Conservation (phyloP, 163 green algal genomes). For the Scenedesmus sp. region DNA sequence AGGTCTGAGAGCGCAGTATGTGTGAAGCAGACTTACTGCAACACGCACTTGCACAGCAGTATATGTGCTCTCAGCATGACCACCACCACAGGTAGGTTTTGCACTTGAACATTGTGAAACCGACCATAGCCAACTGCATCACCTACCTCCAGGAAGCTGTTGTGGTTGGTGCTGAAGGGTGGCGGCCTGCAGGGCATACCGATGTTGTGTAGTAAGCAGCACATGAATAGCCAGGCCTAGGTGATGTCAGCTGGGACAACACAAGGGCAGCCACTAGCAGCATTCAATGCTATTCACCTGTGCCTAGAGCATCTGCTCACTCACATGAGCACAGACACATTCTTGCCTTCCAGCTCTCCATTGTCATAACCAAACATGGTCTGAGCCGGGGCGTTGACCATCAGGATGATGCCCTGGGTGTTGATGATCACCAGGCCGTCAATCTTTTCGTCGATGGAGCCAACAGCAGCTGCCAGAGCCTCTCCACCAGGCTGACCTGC, state of each 20-base stretch:
- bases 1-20: no score
- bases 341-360: slow-evolving; percentile 71
- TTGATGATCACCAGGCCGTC: slow-evolving; percentile 70
- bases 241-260: no score
- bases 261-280: no score
- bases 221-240: not conserved
- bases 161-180: slow-evolving; percentile 41
- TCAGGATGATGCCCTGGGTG: slow-evolving; percentile 31
- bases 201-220: not conserved
- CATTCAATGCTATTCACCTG: not conserved
- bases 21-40: no score
- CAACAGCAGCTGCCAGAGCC: not conserved
- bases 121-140: not conserved
- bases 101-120: no score
- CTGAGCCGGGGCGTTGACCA: slow-evolving; percentile 22
- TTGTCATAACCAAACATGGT: slow-evolving; percentile 64
- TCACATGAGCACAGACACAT: slow-evolving; percentile 65
- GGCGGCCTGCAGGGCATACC: slow-evolving; percentile 25
- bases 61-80: no score
- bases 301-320: not conserved
- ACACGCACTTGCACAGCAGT: no score
- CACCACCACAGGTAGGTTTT: no score
- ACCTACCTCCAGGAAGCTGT: slow-evolving; percentile 32
- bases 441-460: slow-evolving; percentile 46
- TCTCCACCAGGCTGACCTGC: not conserved